phyloP scores from a whole-genome alignment of 441 rosid genomes.

The Flueggea neowawraea region DNA sequence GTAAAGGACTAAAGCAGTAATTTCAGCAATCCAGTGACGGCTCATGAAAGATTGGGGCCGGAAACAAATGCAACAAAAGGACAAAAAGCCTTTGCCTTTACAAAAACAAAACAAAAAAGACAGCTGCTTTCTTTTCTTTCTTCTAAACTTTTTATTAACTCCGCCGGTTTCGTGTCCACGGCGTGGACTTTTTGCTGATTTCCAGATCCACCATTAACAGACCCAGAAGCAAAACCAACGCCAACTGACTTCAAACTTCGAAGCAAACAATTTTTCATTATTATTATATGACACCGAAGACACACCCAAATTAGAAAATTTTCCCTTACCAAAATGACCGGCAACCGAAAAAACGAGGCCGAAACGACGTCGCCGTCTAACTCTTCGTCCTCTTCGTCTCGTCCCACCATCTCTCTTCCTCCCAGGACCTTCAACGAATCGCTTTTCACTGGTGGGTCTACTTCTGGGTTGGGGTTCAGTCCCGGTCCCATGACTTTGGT shows the following conservation, averaged over 20 bases:
- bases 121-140: too few species aligned
- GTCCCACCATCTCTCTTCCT: constrained; percentile 69
- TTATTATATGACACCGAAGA: too few species aligned
- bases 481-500: constrained; percentile 95
- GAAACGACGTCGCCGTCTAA: constrained; percentile 10
- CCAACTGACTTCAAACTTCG: neutral
- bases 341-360: neutral
- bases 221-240: too few species aligned
- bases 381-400: constrained; percentile 25
- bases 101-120: too few species aligned
- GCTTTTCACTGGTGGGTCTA: constrained; percentile 31
- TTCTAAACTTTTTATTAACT: too few species aligned
- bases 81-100: too few species aligned
- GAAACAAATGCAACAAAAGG: too few species aligned
- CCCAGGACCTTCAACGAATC: constrained; percentile 57
- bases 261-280: too few species aligned
- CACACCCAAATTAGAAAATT: too few species aligned
- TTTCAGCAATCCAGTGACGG: too few species aligned
- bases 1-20: too few species aligned
- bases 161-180: neutral
- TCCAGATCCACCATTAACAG: neutral
- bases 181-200: constrained; percentile 1
- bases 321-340: neutral
- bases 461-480: constrained; percentile 48
- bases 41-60: too few species aligned